Percentiles rank a stretch among this genome's conserved stretches.
Evolutionary conservation across 805 yeast genomes (phyloP).

Genomic region (Cyberlindnera maclurae): DNA sequence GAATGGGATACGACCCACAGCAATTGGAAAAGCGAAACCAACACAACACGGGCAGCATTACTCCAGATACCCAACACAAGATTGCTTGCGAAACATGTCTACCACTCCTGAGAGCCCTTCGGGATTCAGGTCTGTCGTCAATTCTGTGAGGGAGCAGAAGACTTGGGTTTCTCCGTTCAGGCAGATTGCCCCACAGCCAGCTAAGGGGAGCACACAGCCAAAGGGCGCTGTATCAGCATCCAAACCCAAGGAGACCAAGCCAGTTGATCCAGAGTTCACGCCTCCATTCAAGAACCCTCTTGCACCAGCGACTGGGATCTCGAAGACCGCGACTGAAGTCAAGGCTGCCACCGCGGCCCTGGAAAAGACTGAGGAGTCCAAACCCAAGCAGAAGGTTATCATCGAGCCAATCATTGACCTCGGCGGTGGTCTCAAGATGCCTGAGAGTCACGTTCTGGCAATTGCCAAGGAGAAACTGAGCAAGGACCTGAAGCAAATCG

Average conservation of each 20-base stretch:
- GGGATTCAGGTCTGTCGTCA: conserved; percentile 18
- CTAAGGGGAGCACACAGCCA: not conserved
- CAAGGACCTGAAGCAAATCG: conserved; percentile 15
- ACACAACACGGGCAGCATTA: too few species aligned
- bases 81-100: not conserved
- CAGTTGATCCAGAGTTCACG: not conserved
- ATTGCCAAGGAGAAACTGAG: conserved; percentile 21
- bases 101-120: conserved; percentile 1
- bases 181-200: conserved; percentile 5
- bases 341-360: not conserved
- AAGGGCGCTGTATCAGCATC: conserved; percentile 1
- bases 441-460: conserved; percentile 20
- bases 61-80: too few species aligned
- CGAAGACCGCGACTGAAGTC: not conserved
- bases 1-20: too few species aligned
- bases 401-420: conserved; percentile 21
- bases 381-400: conserved; percentile 7
- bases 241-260: not conserved
- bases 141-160: conserved; percentile 18
- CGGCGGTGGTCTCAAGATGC: conserved; percentile 25
- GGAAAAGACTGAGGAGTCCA: too few species aligned
- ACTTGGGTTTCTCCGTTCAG: conserved; percentile 26
- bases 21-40: too few species aligned
- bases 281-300: not conserved
- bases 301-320: not conserved